Conservation (phyloP, 495 filamentous ascomycete species). For the Penicillium ochrochloron region DNA sequence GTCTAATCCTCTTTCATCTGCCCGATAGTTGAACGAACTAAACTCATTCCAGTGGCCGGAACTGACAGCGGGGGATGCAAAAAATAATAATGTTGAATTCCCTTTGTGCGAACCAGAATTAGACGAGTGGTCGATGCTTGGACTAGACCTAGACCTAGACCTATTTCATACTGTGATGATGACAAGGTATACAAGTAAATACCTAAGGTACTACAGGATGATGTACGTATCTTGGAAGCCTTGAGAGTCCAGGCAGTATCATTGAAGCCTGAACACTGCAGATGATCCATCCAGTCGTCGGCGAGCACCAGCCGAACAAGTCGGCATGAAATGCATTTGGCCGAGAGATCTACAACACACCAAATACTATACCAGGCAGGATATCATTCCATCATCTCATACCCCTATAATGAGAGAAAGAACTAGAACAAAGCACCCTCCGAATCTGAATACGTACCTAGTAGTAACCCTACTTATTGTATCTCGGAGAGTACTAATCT, state of each 20-base stretch:
- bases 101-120: background rate
- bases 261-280: background rate
- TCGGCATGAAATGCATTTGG: background rate
- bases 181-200: background rate
- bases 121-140: background rate
- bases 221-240: background rate
- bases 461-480: too few relatives aligned
- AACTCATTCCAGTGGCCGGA: background rate
- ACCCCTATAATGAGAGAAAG: too few relatives aligned
- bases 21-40: background rate
- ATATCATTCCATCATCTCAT: too few relatives aligned
- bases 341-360: background rate
- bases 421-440: too few relatives aligned
- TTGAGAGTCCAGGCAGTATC: background rate
- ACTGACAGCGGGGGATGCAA: background rate
- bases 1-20: constrained; percentile 1
- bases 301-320: background rate
- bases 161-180: background rate
- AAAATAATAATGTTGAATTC: background rate
- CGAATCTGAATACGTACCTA: too few relatives aligned
- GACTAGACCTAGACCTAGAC: background rate
- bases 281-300: background rate
- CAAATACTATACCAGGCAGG: background rate
- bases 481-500: background rate
- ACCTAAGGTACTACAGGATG: background rate